Evolutionary conservation across 2,329 filamentous ascomycete genomes (phyloP).

Genomic region (Aspergillus tanneri): DNA sequence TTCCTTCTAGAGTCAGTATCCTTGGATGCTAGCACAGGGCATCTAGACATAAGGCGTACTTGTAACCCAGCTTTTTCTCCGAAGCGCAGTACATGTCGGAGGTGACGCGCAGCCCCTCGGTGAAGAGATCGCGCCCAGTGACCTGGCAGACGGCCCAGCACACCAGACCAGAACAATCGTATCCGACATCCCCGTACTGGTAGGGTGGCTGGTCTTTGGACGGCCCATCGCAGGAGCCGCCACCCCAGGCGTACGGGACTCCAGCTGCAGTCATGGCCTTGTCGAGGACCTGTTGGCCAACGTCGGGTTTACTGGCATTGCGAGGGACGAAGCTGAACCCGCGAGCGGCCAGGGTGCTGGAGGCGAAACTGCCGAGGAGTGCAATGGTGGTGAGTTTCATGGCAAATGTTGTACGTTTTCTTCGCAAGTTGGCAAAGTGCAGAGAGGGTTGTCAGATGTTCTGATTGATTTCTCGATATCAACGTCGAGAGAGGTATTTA

Average conservation of each 20-base stretch:
- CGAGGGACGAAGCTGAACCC: neutral
- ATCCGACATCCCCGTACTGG: conserved; percentile 26
- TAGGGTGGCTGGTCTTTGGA: conserved; percentile 24
- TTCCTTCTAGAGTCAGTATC: conserved; percentile 13
- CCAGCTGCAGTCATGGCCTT: conserved; percentile 52
- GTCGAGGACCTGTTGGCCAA: conserved; percentile 42
- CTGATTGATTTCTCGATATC: no score
- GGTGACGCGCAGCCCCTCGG: conserved; percentile 24
- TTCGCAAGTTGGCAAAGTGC: no score
- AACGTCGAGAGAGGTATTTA: no score
- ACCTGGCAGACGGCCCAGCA: conserved; percentile 31
- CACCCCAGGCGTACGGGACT: conserved; percentile 34
- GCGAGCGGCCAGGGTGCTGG: neutral
- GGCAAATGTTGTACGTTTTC: no score
- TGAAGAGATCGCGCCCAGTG: conserved; percentile 28
- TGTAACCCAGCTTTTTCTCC: conserved; percentile 20
- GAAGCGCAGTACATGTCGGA: conserved; percentile 27
- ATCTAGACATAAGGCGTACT: conserved; percentile 16
- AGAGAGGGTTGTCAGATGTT: no score
- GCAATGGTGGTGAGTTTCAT: conserved; percentile 9
- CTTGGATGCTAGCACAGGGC: no score
- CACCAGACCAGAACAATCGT: conserved; percentile 30
- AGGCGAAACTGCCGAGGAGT: conserved; percentile 3
- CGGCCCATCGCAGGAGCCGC: conserved; percentile 27
- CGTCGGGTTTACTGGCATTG: neutral